Percentiles rank a stretch among this genome's conserved stretches.
Evolutionary conservation across 768 basidiomycete species (phyloP).

Genomic region (Russula dissimulans): DNA sequence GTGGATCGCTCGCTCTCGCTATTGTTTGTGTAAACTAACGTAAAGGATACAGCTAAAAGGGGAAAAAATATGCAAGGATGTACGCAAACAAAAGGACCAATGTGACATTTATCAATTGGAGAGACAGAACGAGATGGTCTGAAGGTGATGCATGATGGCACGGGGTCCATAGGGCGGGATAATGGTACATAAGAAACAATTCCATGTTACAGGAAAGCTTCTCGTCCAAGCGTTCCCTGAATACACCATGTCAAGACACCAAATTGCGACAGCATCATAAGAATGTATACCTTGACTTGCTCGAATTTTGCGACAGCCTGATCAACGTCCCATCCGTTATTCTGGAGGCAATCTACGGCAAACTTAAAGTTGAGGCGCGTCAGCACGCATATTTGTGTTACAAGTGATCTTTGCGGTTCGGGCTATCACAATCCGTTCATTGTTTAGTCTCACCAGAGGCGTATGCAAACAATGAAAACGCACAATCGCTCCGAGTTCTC

Average conservation of each 20-base stretch:
- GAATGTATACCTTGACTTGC: constrained; percentile 62
- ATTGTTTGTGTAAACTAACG: not conserved
- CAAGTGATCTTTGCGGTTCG: constrained; percentile 59
- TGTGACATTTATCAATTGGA: constrained; percentile 5
- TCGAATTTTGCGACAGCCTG: constrained; percentile 80
- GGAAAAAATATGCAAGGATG: not conserved
- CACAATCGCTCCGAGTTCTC: constrained; percentile 49
- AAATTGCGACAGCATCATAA: constrained; percentile 42
- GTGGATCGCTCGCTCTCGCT: no score
- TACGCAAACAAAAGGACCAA: constrained; percentile 1
- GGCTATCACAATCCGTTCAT: constrained; percentile 35
- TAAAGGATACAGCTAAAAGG: not conserved
- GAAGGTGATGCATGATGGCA: not conserved
- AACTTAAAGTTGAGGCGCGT: constrained; percentile 76
- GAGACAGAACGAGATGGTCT: not conserved
- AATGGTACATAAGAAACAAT: not conserved
- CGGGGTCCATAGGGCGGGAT: not conserved
- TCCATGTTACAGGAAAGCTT: constrained; percentile 22
- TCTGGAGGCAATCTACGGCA: constrained; percentile 75
- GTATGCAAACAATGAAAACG: constrained; percentile 25
- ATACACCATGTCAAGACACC: not conserved
- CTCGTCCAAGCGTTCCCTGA: constrained; percentile 23
- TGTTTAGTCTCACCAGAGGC: constrained; percentile 9
- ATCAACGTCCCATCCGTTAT: constrained; percentile 78
- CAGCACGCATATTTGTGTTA: constrained; percentile 58